Conservation (phyloP, 805 yeast species). For the Schwanniomyces sp. region DNA sequence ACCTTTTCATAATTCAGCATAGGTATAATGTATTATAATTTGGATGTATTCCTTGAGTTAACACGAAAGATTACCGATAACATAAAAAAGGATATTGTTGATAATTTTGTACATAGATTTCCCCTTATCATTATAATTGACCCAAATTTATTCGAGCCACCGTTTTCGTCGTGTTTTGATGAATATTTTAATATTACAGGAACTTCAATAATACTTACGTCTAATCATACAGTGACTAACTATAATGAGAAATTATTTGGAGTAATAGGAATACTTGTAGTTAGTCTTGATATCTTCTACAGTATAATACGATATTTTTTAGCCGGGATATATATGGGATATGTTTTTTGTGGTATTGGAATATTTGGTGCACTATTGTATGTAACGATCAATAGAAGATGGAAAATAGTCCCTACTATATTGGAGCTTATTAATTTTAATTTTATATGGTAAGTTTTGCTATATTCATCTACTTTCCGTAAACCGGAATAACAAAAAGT, state of each 20-base stretch:
- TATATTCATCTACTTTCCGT: neutral
- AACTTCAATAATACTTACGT: neutral
- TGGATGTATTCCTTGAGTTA: neutral
- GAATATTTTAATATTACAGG: conserved; percentile 8
- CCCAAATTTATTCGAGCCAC: conserved; percentile 26
- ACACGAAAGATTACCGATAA: neutral
- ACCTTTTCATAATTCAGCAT: neutral
- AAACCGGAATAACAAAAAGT: neutral
- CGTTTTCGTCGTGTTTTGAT: conserved; percentile 19
- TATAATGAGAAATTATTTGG: neutral
- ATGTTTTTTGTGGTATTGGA: conserved; percentile 9
- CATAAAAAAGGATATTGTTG: conserved; percentile 1
- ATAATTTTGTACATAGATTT: neutral
- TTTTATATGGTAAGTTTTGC: conserved; percentile 13
- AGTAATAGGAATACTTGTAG: neutral
- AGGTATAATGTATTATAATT: neutral
- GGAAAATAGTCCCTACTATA: conserved; percentile 8
- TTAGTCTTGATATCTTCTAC: conserved; percentile 15
- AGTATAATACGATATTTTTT: conserved; percentile 13
- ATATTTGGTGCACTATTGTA: neutral
- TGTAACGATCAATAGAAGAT: neutral
- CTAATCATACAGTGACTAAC: neutral
- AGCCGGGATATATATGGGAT: conserved; percentile 12
- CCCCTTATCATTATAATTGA: conserved; percentile 13
- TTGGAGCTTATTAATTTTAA: conserved; percentile 8